Evolutionary conservation across 768 basidiomycete genomes (phyloP), one percentile per base, ranked within the genome.

Genomic region (Dioszegia hungarica): DNA sequence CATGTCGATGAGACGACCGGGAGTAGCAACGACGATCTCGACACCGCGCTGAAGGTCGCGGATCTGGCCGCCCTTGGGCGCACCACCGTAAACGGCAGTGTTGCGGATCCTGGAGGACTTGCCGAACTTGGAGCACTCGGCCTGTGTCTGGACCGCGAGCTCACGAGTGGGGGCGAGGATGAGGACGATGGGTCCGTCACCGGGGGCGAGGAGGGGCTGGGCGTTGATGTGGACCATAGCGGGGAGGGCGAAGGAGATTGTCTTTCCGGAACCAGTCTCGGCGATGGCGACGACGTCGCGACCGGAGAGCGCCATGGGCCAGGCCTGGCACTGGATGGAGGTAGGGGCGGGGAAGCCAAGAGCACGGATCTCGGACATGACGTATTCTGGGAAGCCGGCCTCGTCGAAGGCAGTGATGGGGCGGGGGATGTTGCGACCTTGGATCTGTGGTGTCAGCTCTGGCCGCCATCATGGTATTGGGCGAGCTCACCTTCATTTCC

Each of bases 151-250:
- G 39, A 98, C 95, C 24, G 95, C 95, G 55, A 99, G 84, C 78
- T 99, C 95, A 78, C 94, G 89, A 44, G 95, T 99, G 24, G 95
- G 95, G 2, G 94, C 95, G 54, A 99, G 84, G 59, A 98, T 88
- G 51, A 99, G 84, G 11, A 90, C 94, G 63, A 99, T 98, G 14
- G 95, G 95, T 15, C 95, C 95, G 76, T 99, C 95, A 19, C 95
- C 94, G 24, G 93, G 86, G 0, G 88, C 77, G 59, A 99, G 81
- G 37, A 99, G 82, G 5, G 95, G 89, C 82, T 99, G 95, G 41
- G 95, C 95, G 83, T 98, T 99, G 80, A 99, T 99, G 78, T 99
- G 95, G 31, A 99, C 82, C 94, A 98, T 99, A 47, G 95, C 94
- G 37, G 95, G 95, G 41, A 99, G 85, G 54, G 95, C 94, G 75